Evolutionary conservation across 2,329 filamentous ascomycete genomes (phyloP).

Genomic region (Botryosphaeria dothidea): DNA sequence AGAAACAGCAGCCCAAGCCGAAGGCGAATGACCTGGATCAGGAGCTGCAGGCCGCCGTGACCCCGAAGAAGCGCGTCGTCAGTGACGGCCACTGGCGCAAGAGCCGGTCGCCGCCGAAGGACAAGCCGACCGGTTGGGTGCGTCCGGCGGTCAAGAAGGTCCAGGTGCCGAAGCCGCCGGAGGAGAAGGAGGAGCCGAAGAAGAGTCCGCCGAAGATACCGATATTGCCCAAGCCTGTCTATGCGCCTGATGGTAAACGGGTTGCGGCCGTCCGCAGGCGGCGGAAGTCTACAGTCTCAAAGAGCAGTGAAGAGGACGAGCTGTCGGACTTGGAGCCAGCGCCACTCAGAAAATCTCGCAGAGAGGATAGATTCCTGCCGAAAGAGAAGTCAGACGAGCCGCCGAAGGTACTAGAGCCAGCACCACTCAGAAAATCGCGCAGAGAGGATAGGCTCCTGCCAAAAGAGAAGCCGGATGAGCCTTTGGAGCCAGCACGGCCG

Average conservation of each 20-base stretch:
- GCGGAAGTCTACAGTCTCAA: conserved; percentile 3
- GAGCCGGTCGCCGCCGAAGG: conserved; percentile 47
- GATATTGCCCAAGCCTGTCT: conserved; percentile 13
- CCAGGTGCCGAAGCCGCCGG: conserved; percentile 12
- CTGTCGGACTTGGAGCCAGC: not conserved
- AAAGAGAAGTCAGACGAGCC: conserved; percentile 3
- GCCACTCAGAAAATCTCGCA: not conserved
- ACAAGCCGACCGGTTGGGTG: conserved; percentile 41
- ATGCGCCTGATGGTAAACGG: conserved; percentile 10
- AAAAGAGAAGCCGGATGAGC: no score
- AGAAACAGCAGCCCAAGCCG: conserved; percentile 27
- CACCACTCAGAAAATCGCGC: not conserved
- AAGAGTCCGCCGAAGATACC: conserved; percentile 15
- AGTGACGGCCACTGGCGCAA: conserved; percentile 87
- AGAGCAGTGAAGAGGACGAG: conserved; percentile 16
- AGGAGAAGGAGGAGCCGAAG: conserved; percentile 14
- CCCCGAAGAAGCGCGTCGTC: conserved; percentile 87
- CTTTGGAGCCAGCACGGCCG: no score
- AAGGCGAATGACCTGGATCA: conserved; percentile 43
- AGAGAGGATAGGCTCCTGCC: not conserved
- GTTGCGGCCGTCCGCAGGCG: conserved; percentile 15
- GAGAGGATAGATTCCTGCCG: not conserved
- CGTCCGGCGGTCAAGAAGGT: conserved; percentile 32
- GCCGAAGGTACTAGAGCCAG: not conserved
- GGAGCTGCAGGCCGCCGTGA: conserved; percentile 53